These are phyloP conservation scores for Tubosaeta sp. DNA, from an alignment of 768 basidiomycete genomes.

Conservation along the genomic window DNA sequence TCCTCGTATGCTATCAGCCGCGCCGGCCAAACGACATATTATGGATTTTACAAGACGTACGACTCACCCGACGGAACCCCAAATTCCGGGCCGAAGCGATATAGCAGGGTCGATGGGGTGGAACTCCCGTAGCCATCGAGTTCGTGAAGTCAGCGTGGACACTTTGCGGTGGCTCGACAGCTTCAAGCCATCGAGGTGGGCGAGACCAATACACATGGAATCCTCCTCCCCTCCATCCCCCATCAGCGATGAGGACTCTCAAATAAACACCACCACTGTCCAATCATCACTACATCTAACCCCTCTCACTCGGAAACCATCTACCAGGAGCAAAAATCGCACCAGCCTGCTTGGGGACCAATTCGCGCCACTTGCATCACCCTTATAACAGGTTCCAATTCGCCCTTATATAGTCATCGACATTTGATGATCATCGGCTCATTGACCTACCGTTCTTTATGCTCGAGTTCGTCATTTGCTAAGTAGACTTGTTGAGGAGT, in stretches of 20 bases:
- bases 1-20: constrained; percentile 69
- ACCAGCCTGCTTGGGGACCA: constrained; percentile 40
- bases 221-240: constrained; percentile 27
- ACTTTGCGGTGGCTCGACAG: constrained; percentile 73
- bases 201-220: constrained; percentile 34
- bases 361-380: constrained; percentile 16
- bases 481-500: constrained; percentile 6
- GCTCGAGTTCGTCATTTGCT: background rate
- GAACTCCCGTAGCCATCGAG: constrained; percentile 52
- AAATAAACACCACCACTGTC: constrained; percentile 36
- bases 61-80: constrained; percentile 26
- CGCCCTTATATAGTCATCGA: constrained; percentile 2
- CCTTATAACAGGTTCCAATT: constrained; percentile 9
- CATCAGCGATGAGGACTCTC: constrained; percentile 34
- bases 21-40: constrained; percentile 44
- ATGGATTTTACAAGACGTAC: constrained; percentile 14
- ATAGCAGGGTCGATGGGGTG: constrained; percentile 47
- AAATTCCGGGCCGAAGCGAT: constrained; percentile 40
- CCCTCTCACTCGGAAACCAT: constrained; percentile 66
- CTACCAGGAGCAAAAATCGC: constrained; percentile 52
- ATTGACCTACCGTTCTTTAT: background rate
- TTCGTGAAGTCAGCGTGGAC: constrained; percentile 58
- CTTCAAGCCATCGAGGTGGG: constrained; percentile 53
- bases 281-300: constrained; percentile 31
- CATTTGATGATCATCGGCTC: too few species aligned